phyloP scores from a whole-genome alignment of 345 rosid species.

The Eucalyptus pauciflora region DNA sequence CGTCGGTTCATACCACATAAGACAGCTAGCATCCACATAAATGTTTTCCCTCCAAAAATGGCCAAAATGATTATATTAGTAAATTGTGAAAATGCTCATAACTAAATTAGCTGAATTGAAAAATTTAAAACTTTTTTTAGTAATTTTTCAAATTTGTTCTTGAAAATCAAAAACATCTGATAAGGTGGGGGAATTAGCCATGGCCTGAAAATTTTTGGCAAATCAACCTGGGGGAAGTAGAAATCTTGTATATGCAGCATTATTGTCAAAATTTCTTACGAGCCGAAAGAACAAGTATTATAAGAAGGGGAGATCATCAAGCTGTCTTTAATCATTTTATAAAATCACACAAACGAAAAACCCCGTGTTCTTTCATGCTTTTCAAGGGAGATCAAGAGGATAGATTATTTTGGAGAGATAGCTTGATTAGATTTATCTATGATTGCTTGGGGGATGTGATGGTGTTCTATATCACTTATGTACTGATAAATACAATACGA shows the following conservation, averaged over 20 bases:
- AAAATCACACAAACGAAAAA: not conserved
- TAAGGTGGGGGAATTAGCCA: not conserved
- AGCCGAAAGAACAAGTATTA: not conserved
- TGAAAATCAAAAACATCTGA: too few species aligned
- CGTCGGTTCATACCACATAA: too few species aligned
- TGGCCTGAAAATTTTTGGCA: not conserved
- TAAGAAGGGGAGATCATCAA: not conserved
- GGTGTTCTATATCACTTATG: not conserved
- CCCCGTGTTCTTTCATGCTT: not conserved
- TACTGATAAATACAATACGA: not conserved
- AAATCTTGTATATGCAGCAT: not conserved
- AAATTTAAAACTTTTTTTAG: too few species aligned
- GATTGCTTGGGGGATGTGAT: not conserved
- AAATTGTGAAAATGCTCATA: too few species aligned
- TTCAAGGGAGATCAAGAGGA: not conserved
- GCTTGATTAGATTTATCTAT: not conserved
- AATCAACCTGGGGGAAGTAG: not conserved
- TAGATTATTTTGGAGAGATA: not conserved
- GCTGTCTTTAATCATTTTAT: not conserved
- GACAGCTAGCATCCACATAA: rapidly evolving
- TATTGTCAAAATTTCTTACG: not conserved
- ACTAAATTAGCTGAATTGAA: too few species aligned
- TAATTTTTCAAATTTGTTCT: too few species aligned
- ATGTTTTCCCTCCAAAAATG: not conserved
- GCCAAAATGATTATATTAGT: too few species aligned